Evolutionary conservation across 257 asterid genomes (phyloP), one percentile per base, ranked within the genome.

Genomic region (Solanum chmielewskii): DNA sequence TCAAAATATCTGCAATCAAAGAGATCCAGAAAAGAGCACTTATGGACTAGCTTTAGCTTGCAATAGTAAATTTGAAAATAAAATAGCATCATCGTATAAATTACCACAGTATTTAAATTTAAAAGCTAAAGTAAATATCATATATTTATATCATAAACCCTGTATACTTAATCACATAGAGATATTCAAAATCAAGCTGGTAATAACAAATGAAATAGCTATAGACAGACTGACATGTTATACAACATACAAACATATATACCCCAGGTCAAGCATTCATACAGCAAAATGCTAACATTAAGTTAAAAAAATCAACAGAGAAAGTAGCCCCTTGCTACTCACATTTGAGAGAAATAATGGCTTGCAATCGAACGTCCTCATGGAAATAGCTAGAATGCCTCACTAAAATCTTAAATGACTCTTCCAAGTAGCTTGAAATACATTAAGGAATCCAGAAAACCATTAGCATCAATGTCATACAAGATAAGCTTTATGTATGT

Each of bases 301-400:
- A 49, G 69, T 33, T 29, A 77, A 56, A 56, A 56, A 41, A 42
- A 41, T 66, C 31, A 31, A 87, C 42, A 78, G 74, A 62, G 39
- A 29, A 83, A 74, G 83, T 49, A 52, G 60, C 29, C 52, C 80
- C 31, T 68, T n/a, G 20, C 35, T 27, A 93, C 99, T 92, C 91
- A 97, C 99, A 88, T 92, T 96, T 97, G 88, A 97, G 90, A 86
- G 97, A 93, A 89, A 87, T 96, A 85, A 96, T 92, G 86, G 99
- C 99, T 92, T 97, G 99, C 90, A 96, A 97, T 44, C 98, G 97
- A 84, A 97, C 99, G 92, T 95, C 99, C 91, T 95, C 99, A 18
- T 97, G 99, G 87, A 97, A 97, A 91, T 97, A 97, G 45, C 94
- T 90, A 6, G 99, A 92, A 86, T 97, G 99, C 86, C 92, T 93